Evolutionary conservation across 129 eudicot genomes (phyloP).

Genomic region (Escallonia rubra): DNA sequence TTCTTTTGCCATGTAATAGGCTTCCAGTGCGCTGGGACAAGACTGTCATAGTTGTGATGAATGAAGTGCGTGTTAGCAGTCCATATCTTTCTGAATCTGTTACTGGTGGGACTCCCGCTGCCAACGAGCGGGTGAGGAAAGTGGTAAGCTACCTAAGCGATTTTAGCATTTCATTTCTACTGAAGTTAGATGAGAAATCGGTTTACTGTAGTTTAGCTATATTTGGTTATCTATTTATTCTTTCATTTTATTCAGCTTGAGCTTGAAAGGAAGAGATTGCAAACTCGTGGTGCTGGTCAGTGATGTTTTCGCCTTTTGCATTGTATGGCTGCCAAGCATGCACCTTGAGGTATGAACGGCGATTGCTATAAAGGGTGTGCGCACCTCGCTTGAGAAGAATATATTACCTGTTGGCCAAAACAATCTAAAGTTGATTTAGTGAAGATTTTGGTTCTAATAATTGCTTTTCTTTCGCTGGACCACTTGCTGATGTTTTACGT

Average conservation of each 20-base stretch:
- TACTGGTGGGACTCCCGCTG: slow-evolving; percentile 47
- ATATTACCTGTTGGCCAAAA: slow-evolving; percentile 9
- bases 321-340: background rate
- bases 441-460: slow-evolving; percentile 8
- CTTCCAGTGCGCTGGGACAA: slow-evolving; percentile 98
- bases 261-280: slow-evolving; percentile 42
- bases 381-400: background rate
- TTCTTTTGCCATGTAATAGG: slow-evolving; percentile 29
- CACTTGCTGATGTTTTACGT: background rate
- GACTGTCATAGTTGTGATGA: slow-evolving; percentile 60
- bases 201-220: background rate
- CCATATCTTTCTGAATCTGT: slow-evolving; percentile 56
- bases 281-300: slow-evolving; percentile 21
- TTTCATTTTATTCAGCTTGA: slow-evolving; percentile 34
- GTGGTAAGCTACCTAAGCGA: slow-evolving; percentile 47
- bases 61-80: slow-evolving; percentile 47
- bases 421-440: slow-evolving; percentile 17
- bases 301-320: background rate
- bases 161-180: background rate
- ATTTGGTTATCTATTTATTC: background rate
- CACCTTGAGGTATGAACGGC: background rate
- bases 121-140: slow-evolving; percentile 56
- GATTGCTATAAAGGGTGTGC: no score
- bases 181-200: background rate
- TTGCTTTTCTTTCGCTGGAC: no score